Evolutionary conservation across 176 grass and related monocot genomes (phyloP).

Genomic region (Zoysia japonica): DNA sequence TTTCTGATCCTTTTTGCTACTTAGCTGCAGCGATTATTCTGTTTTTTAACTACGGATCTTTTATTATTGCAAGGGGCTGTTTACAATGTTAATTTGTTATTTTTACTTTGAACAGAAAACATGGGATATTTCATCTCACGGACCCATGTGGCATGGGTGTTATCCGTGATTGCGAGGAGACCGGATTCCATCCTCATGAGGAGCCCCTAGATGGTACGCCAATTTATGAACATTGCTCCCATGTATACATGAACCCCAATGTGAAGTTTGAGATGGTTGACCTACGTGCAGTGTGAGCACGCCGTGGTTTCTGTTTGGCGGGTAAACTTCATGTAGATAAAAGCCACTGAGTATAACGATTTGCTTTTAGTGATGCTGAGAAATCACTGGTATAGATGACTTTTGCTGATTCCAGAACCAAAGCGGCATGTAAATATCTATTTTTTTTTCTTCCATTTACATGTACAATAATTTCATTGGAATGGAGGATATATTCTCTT

Average conservation of each 20-base stretch:
- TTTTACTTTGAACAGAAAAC: constrained; percentile 61
- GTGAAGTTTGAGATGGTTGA: constrained; percentile 87
- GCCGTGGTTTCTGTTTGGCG: not conserved
- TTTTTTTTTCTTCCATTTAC: not conserved
- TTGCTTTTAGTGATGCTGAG: constrained; percentile 5
- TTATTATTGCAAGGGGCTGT: not conserved
- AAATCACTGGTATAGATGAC: not conserved
- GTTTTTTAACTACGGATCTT: not conserved
- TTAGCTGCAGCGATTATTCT: not conserved
- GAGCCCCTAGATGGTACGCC: constrained; percentile 78
- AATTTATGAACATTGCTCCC: constrained; percentile 91
- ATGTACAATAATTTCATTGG: constrained; percentile 6
- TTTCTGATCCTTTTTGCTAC: not conserved
- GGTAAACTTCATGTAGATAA: constrained; percentile 7
- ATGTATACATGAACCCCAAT: constrained; percentile 91
- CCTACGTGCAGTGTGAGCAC: constrained; percentile 60
- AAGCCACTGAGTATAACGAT: not conserved
- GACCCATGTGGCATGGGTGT: constrained; percentile 83
- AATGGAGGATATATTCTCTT: not conserved
- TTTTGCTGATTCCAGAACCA: not conserved
- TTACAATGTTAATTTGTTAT: not conserved
- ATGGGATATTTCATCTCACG: constrained; percentile 96
- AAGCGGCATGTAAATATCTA: constrained; percentile 2
- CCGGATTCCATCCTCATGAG: constrained; percentile 93
- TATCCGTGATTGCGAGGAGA: constrained; percentile 82